phyloP scores from a whole-genome alignment of 345 rosid genomes.

The Melaleuca quinquenervia region DNA sequence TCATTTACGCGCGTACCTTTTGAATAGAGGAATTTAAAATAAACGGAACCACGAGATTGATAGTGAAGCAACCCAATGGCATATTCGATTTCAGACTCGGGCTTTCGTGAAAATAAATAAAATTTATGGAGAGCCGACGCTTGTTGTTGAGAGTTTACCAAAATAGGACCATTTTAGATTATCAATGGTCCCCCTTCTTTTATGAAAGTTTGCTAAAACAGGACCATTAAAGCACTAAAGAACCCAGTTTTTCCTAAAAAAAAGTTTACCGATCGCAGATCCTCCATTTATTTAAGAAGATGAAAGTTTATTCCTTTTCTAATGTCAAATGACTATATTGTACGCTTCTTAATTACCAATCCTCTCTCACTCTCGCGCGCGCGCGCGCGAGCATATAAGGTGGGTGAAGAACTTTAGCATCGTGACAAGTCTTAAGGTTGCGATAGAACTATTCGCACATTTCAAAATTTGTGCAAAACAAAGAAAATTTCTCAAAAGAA shows the following conservation, averaged over 20 bases:
- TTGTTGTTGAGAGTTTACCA: neutral
- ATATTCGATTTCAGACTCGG: neutral
- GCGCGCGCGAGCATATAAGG: neutral
- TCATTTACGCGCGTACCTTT: neutral
- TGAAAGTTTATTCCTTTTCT: neutral
- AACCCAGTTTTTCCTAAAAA: neutral
- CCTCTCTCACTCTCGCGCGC: too few species aligned
- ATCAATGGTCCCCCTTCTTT: neutral
- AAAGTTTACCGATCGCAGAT: neutral
- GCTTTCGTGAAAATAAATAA: neutral
- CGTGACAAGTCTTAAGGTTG: neutral
- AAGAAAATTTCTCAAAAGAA: neutral
- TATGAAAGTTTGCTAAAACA: neutral
- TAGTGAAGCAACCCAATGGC: neutral
- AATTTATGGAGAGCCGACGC: neutral
- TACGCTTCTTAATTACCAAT: neutral
- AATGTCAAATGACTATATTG: neutral
- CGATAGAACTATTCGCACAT: neutral
- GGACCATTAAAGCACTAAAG: neutral
- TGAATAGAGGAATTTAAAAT: neutral
- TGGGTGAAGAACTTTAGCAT: neutral
- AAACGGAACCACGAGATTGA: neutral
- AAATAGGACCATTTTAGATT: neutral
- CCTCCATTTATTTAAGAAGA: neutral
- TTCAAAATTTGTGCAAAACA: neutral